Evolutionary conservation across 2,329 filamentous ascomycete genomes (phyloP).

Genomic region (Fusarium caatingaense): DNA sequence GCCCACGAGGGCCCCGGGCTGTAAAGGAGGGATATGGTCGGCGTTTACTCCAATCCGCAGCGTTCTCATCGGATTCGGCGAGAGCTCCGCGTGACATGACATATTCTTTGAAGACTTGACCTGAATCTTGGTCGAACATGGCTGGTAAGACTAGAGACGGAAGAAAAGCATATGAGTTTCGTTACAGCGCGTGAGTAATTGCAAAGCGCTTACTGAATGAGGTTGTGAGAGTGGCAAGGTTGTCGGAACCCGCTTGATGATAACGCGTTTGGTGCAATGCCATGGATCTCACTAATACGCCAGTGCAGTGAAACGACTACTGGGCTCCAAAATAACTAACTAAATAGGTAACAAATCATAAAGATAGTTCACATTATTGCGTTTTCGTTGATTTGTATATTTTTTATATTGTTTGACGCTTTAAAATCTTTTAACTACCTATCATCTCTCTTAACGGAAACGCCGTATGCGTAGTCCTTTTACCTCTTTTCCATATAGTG

Average conservation of each 20-base stretch:
- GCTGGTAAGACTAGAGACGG: background rate
- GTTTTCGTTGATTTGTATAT: background rate
- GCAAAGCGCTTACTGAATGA: conserved; percentile 3
- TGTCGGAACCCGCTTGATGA: conserved; percentile 5
- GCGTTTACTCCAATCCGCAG: conserved; percentile 52
- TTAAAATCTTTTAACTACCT: conserved; percentile 7
- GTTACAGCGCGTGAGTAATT: background rate
- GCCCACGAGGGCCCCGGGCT: conserved; percentile 47
- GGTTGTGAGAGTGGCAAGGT: conserved; percentile 20
- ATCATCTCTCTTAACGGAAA: conserved; percentile 13
- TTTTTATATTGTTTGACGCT: conserved; percentile 21
- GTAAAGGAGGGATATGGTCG: conserved; percentile 46
- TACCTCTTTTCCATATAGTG: conserved; percentile 3
- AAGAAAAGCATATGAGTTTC: background rate
- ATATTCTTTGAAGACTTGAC: conserved; percentile 55
- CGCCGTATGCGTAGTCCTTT: conserved; percentile 5
- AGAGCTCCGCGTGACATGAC: conserved; percentile 47
- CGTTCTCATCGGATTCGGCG: conserved; percentile 35
- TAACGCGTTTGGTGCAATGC: conserved; percentile 11
- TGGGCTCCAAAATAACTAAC: background rate
- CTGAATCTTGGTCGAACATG: conserved; percentile 52
- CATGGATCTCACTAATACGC: conserved; percentile 6
- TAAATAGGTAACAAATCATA: background rate
- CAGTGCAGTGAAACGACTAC: background rate
- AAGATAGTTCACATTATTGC: background rate